phyloP scores from a whole-genome alignment of 192 early-diverging fungal species.

The Jimgerdemannia lactiflua region DNA sequence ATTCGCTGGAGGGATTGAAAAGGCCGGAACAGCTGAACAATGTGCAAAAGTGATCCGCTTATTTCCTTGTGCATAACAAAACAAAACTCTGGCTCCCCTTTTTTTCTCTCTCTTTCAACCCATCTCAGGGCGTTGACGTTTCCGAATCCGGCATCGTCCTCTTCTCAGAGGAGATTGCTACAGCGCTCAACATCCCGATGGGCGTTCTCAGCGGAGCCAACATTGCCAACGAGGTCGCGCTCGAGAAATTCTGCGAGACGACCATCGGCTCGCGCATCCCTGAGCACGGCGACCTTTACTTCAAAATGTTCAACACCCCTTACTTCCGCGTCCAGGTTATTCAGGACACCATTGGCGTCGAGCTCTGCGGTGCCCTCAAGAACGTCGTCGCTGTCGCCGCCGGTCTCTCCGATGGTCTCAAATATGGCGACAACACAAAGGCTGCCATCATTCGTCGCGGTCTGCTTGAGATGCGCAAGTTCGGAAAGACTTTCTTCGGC shows the following conservation, averaged over 20 bases:
- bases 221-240: slow-evolving; percentile 94
- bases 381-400: slow-evolving; percentile 98
- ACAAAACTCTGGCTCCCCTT: not conserved
- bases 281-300: slow-evolving; percentile 75
- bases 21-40: no score
- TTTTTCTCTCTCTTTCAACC: not conserved
- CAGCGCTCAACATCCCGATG: slow-evolving; percentile 73
- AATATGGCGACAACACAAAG: slow-evolving; percentile 93
- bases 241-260: slow-evolving; percentile 93
- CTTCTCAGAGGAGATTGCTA: slow-evolving; percentile 79
- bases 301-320: slow-evolving; percentile 79
- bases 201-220: slow-evolving; percentile 94
- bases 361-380: slow-evolving; percentile 97
- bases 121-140: slow-evolving; percentile 58
- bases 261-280: slow-evolving; percentile 79
- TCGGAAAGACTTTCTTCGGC: slow-evolving; percentile 80
- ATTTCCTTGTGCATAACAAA: no score
- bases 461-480: slow-evolving; percentile 93
- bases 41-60: no score
- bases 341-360: slow-evolving; percentile 87
- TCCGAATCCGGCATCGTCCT: slow-evolving; percentile 70
- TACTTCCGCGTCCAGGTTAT: slow-evolving; percentile 89
- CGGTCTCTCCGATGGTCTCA: slow-evolving; percentile 92
- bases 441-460: slow-evolving; percentile 97
- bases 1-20: no score